These are phyloP conservation scores for Cinchona pubescens DNA, from an alignment of 257 asterid genomes.

Conservation along the genomic window DNA sequence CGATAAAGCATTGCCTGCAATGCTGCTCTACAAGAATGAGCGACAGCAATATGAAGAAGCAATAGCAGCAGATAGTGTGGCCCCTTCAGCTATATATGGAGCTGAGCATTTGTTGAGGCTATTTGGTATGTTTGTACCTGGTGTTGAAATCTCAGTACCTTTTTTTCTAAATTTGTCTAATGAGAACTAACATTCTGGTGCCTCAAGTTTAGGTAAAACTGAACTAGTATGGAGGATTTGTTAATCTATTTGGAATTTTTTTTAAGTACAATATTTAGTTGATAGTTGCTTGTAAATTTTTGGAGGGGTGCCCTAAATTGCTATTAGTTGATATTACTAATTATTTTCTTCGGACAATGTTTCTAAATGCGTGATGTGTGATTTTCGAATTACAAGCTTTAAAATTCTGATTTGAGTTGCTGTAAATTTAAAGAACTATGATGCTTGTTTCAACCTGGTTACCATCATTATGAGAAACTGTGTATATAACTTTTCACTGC, in stretches of 20 bases:
- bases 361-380: not conserved
- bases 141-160: not conserved
- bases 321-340: not conserved
- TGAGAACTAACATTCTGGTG: not conserved
- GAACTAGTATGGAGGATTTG: not conserved
- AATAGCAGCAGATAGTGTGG: conserved; percentile 32
- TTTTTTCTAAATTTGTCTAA: not conserved
- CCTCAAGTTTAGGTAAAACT: not conserved
- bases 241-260: not conserved
- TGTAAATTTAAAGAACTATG: not conserved
- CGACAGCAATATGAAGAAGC: conserved; percentile 51
- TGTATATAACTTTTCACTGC: not conserved
- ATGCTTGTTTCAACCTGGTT: not conserved
- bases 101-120: conserved; percentile 80
- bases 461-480: not conserved
- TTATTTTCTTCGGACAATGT: not conserved
- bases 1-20: conserved; percentile 61
- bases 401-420: not conserved
- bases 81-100: conserved; percentile 66
- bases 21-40: conserved; percentile 73
- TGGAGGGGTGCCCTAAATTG: not conserved
- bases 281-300: not conserved
- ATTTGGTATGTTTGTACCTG: conserved; percentile 45
- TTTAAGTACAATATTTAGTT: not conserved
- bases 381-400: not conserved